These are phyloP conservation scores for Thielaviopsis euricoi DNA, from an alignment of 2,329 filamentous ascomycete species.

Conservation along the genomic window DNA sequence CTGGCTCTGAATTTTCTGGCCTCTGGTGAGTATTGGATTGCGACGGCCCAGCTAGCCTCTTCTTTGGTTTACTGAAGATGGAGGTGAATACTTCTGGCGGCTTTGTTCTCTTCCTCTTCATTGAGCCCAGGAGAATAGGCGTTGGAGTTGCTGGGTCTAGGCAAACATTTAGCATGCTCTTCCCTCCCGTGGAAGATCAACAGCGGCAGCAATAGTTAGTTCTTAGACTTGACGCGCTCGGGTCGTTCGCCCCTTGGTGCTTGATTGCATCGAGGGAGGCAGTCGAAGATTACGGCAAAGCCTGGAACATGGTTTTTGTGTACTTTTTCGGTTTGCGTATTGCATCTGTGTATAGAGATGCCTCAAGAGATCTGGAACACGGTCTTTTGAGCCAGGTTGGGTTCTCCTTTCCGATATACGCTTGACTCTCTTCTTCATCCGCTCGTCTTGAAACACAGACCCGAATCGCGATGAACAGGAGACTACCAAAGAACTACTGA, in stretches of 20 bases:
- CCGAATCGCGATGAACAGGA: background rate
- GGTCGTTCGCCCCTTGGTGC: background rate
- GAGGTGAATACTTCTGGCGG: background rate
- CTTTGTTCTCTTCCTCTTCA: slow-evolving; percentile 4
- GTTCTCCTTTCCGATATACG: background rate
- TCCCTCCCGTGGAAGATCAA: slow-evolving; percentile 26
- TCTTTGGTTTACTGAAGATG: background rate
- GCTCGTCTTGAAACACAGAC: background rate
- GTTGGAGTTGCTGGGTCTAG: background rate
- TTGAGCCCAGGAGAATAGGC: background rate
- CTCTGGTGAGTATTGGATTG: slow-evolving; percentile 57
- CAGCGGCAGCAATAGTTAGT: slow-evolving; percentile 43
- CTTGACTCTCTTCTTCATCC: background rate
- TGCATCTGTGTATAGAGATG: background rate
- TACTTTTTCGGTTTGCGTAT: background rate
- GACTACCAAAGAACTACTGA: background rate
- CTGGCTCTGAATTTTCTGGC: slow-evolving; percentile 81
- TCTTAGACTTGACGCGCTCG: background rate
- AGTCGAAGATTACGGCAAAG: background rate
- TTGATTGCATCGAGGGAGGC: background rate
- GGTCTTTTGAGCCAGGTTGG: background rate
- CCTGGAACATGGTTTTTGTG: background rate
- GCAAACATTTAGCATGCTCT: slow-evolving; percentile 15
- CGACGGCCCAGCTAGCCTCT: slow-evolving; percentile 13
- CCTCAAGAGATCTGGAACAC: slow-evolving; percentile 1